phyloP scores from a whole-genome alignment of 2,329 filamentous ascomycete species.

The Amauroascus verrucosus region DNA sequence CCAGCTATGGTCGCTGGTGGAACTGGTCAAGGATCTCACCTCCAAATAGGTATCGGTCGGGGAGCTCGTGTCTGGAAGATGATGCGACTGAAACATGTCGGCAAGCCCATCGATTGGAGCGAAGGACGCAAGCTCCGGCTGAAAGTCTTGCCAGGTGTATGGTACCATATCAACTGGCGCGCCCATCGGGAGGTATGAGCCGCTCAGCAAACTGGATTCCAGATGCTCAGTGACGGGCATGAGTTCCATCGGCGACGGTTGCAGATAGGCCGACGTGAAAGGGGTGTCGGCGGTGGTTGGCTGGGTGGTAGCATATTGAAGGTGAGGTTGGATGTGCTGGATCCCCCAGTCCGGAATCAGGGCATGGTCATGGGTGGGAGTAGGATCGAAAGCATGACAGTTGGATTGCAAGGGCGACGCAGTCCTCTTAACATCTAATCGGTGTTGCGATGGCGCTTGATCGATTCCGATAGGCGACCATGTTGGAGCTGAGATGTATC shows the following conservation, averaged over 20 bases:
- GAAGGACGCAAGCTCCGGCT: constrained; percentile 54
- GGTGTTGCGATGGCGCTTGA: constrained; percentile 7
- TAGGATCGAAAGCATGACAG: constrained; percentile 32
- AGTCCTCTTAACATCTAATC: constrained; percentile 31
- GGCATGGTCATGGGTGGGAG: constrained; percentile 34
- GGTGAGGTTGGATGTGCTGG: constrained; percentile 32
- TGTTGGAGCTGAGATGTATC: constrained; percentile 23
- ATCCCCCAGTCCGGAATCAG: constrained; percentile 40
- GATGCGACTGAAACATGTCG: constrained; percentile 34
- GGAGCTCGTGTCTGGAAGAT: constrained; percentile 47
- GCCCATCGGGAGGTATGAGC: constrained; percentile 47
- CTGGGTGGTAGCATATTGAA: constrained; percentile 33
- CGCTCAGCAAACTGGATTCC: constrained; percentile 52
- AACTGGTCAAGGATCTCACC: constrained; percentile 68
- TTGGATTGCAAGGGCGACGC: constrained; percentile 36
- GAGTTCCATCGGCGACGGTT: constrained; percentile 43
- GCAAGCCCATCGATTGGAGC: constrained; percentile 38
- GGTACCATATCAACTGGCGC: constrained; percentile 55
- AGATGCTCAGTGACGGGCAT: constrained; percentile 52
- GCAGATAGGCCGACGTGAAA: constrained; percentile 49
- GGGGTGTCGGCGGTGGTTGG: constrained; percentile 46
- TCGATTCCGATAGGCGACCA: constrained; percentile 11
- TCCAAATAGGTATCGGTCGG: constrained; percentile 74
- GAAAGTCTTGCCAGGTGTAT: constrained; percentile 68
- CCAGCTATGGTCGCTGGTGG: constrained; percentile 82